These are phyloP conservation scores for Fusarium coffeatum DNA, from an alignment of 2,329 filamentous ascomycete species.

Conservation along the genomic window DNA sequence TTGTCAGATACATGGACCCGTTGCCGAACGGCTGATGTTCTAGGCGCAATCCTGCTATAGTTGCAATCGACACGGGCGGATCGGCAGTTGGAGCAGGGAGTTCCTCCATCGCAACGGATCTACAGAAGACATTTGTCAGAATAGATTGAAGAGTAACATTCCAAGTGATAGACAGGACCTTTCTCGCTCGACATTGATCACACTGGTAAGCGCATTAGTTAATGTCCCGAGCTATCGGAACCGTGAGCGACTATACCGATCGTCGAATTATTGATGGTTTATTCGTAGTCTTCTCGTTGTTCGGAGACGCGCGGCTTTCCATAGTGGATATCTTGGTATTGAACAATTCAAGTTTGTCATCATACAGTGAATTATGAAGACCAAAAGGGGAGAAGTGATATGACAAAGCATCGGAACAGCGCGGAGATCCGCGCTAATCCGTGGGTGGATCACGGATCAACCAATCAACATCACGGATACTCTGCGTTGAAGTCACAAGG, in stretches of 20 bases:
- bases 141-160: background rate
- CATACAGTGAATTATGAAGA: background rate
- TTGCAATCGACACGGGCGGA: slow-evolving; percentile 50
- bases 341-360: background rate
- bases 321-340: background rate
- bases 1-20: slow-evolving; percentile 52
- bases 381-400: background rate
- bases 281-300: background rate
- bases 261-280: slow-evolving; percentile 31
- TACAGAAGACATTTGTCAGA: background rate
- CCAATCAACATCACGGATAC: background rate
- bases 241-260: slow-evolving; percentile 14
- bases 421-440: slow-evolving; percentile 20
- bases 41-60: slow-evolving; percentile 47
- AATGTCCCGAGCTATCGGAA: rapidly evolving
- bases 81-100: slow-evolving; percentile 49
- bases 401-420: slow-evolving; percentile 12
- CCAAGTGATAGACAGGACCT: slow-evolving; percentile 4
- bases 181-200: slow-evolving; percentile 42
- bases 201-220: slow-evolving; percentile 26
- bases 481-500: background rate
- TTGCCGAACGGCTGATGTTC: slow-evolving; percentile 45
- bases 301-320: slow-evolving; percentile 39
- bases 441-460: background rate
- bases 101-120: slow-evolving; percentile 39